Base-by-base conservation (phyloP, 2,329 filamentous ascomycete species). In the Gliomastix tumulicola region DNA sequence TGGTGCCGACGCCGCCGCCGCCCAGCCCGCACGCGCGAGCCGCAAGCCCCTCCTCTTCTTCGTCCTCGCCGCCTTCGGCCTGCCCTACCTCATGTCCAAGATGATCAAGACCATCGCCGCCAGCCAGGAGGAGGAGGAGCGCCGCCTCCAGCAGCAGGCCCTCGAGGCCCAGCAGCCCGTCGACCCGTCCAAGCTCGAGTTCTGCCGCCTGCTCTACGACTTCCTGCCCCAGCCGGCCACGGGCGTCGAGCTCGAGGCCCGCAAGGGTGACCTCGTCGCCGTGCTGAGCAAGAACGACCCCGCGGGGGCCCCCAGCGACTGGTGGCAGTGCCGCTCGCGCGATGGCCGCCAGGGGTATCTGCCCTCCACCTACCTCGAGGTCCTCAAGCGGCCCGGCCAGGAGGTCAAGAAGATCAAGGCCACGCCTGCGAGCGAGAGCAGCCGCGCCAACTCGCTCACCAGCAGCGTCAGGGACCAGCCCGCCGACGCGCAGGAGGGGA, bases 21-120 rank as follows among this genome's bases (percentile, higher is more conserved):
- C 69, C 13, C 60, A 67, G 10, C 70, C 78, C 15, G 66, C 85
- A 5, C 82, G 79, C 49, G 89, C 90, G 15, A 95, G 87, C 55
- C 88, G 86, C 58, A 98, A 97, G 61, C 92, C 92, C 1, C 87
- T 98, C 51, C 75, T 98, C 55, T 90, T 98, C 70, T 98, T 98
- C 69, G 69, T 96, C 42, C 70, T 94, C 30, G 90, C 92, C 15
- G 89, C 94, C 6, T 95, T 98, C 52, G 94, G 92, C 36, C 74
- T 98, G 12, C 92, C 92, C 6, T 98, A 95, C 58, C 72, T 98
- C 34, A 96, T 98, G 89, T 83, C 85, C 63, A 98, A 96, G 66
- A 77, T 95, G 48, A 97, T 98, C 57, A 82, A 80, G 54, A 74
- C 86, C 2, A 72, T 98, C 27, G 88, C 89, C 13, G 78, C 83